Percentiles rank a stretch among this genome's conserved stretches.
Evolutionary conservation across 352 stramenopile species (phyloP).

Genomic region (Phytophthora agathidicida): DNA sequence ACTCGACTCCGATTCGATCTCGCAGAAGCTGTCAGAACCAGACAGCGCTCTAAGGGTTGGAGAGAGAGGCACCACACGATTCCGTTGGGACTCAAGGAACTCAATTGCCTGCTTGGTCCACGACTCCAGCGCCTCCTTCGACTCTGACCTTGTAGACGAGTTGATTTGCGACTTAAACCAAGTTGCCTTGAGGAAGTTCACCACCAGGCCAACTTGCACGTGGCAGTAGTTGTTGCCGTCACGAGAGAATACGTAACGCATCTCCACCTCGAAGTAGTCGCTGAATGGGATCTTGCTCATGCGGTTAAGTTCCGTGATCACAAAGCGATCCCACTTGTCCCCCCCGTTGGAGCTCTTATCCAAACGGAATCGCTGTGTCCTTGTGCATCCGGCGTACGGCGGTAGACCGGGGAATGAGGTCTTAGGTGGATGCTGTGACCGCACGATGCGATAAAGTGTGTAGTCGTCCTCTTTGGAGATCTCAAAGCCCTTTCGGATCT

Average conservation of each 20-base stretch:
- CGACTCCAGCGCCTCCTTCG: constrained; percentile 66
- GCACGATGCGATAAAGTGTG: constrained; percentile 47
- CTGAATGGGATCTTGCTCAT: constrained; percentile 83
- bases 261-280: constrained; percentile 88
- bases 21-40: constrained; percentile 23
- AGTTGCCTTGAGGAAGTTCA: constrained; percentile 83
- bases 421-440: constrained; percentile 64
- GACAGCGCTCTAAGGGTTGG: constrained; percentile 22
- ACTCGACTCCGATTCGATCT: constrained; percentile 24
- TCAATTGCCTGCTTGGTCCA: constrained; percentile 63
- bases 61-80: constrained; percentile 26
- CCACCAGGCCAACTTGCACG: constrained; percentile 67
- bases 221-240: constrained; percentile 81
- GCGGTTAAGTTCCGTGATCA: constrained; percentile 67
- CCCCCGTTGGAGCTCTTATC: constrained; percentile 45
- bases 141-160: constrained; percentile 75
- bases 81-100: constrained; percentile 46
- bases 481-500: constrained; percentile 42
- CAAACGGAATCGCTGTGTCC: constrained; percentile 56
- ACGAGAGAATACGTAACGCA: constrained; percentile 76
- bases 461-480: constrained; percentile 64
- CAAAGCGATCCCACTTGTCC: constrained; percentile 60
- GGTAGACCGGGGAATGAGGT: constrained; percentile 66
- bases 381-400: constrained; percentile 52
- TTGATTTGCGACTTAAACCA: constrained; percentile 89